These are phyloP conservation scores for Neocatenulostroma microsporum DNA, from an alignment of 2,329 filamentous ascomycete species.

Conservation along the genomic window DNA sequence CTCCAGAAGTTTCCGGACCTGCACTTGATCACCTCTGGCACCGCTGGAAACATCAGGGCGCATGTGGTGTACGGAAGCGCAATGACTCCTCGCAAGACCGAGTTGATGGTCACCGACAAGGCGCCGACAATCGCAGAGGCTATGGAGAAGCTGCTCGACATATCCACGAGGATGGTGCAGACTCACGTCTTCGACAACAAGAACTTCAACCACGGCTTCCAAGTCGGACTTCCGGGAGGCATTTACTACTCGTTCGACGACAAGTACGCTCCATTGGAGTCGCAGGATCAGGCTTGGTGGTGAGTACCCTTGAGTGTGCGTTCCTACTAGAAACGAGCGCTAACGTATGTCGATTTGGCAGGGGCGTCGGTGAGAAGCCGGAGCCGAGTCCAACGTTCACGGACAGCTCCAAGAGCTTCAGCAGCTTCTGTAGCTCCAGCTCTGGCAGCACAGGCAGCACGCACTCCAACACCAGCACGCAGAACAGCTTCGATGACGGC, in stretches of 20 bases:
- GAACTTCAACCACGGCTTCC: background rate
- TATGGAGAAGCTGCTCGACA: slow-evolving; percentile 1
- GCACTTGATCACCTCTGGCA: slow-evolving; percentile 1
- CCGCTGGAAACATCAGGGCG: background rate
- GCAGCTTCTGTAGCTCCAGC: background rate
- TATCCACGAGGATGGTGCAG: background rate
- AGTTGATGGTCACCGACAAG: background rate
- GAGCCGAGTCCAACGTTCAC: too few relatives aligned
- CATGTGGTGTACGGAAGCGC: slow-evolving; percentile 1
- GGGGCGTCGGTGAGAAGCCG: too few relatives aligned
- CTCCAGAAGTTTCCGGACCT: background rate
- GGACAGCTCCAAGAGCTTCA: too few relatives aligned
- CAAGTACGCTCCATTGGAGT: too few relatives aligned
- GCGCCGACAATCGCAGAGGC: background rate
- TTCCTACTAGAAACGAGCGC: too few relatives aligned
- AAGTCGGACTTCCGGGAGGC: background rate
- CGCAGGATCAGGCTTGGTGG: too few relatives aligned
- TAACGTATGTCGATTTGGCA: too few relatives aligned
- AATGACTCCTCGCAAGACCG: background rate
- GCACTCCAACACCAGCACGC: background rate
- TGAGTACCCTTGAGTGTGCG: too few relatives aligned
- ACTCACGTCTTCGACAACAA: background rate
- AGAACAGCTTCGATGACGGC: background rate
- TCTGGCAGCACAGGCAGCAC: slow-evolving; percentile 1
- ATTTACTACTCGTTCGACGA: background rate